A percentile compares a stretch with the other conserved stretches of the same genome.
Evolutionary conservation across 2,329 filamentous ascomycete species (phyloP).

Genomic region (Fusarium sp.): DNA sequence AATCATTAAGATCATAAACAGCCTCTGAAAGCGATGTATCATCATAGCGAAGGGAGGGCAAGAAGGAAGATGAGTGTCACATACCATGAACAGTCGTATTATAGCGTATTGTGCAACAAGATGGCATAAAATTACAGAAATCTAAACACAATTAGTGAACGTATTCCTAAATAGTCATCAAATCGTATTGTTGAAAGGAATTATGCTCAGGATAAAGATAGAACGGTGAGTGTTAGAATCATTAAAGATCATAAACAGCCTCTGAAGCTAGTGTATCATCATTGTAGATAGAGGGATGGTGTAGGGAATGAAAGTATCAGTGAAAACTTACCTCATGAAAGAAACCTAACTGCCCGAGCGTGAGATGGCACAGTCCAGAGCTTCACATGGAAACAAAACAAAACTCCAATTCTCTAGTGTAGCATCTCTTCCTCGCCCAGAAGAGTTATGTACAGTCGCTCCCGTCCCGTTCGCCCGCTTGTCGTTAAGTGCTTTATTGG

Average conservation of each 20-base stretch:
- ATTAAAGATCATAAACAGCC: constrained; percentile 59
- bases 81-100: constrained; percentile 37
- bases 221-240: constrained; percentile 42
- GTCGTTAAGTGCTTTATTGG: constrained; percentile 47
- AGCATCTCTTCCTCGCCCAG: constrained; percentile 50
- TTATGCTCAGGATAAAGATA: constrained; percentile 39
- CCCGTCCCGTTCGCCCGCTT: constrained; percentile 42
- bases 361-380: constrained; percentile 43
- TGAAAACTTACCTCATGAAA: constrained; percentile 43
- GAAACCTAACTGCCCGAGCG: constrained; percentile 24
- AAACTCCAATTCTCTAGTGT: constrained; percentile 57
- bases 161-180: background rate
- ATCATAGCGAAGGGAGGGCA: constrained; percentile 50
- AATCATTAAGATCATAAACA: constrained; percentile 58
- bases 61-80: background rate
- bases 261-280: constrained; percentile 58
- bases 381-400: constrained; percentile 47
- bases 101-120: background rate
- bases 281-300: constrained; percentile 41
- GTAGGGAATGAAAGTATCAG: background rate
- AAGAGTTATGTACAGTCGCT: constrained; percentile 54
- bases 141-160: constrained; percentile 11
- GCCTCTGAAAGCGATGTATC: constrained; percentile 41
- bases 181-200: background rate
- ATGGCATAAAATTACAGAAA: background rate